phyloP scores from a whole-genome alignment of 108 stramenopile species.

The Aurantiochytrium sp. region DNA sequence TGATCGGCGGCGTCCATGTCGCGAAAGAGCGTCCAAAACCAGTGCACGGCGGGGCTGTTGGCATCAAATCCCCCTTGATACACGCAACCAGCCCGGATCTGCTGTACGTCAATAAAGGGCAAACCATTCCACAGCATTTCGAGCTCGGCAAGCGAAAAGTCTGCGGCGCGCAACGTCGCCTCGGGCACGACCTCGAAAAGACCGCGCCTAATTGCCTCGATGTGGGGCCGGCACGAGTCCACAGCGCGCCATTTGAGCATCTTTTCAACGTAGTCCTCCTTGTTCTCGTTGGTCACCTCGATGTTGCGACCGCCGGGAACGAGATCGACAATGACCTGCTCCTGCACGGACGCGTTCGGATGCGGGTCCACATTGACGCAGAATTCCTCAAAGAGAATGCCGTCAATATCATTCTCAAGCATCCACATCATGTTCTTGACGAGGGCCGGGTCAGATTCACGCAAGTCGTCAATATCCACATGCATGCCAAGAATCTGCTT shows the following conservation, averaged over 20 bases:
- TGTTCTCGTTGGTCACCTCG: conserved; percentile 82
- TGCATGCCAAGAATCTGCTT: conserved; percentile 96
- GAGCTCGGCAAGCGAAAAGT: conserved; percentile 81
- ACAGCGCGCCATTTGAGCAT: conserved; percentile 93
- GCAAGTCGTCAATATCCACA: conserved; percentile 78
- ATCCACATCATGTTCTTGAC: conserved; percentile 61
- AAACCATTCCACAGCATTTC: conserved; percentile 92
- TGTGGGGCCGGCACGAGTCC: conserved; percentile 78
- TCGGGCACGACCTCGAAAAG: conserved; percentile 90
- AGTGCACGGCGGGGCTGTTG: conserved; percentile 73
- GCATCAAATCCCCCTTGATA: conserved; percentile 75
- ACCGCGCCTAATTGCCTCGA: conserved; percentile 84
- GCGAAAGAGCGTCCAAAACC: conserved; percentile 90
- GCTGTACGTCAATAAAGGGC: conserved; percentile 85
- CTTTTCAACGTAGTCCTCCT: conserved; percentile 81
- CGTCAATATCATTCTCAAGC: conserved; percentile 38
- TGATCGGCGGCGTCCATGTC: conserved; percentile 72
- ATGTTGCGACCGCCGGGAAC: conserved; percentile 81
- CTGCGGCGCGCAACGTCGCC: conserved; percentile 69
- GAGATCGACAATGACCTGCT: conserved; percentile 70
- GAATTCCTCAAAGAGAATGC: conserved; percentile 79
- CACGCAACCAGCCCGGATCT: conserved; percentile 80
- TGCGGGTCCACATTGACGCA: conserved; percentile 80
- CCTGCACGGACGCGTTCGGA: conserved; percentile 29
- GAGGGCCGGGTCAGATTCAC: conserved; percentile 70